These are phyloP conservation scores for Cenchrus fungigraminus DNA, from an alignment of 176 grass and related monocot species.

Conservation along the genomic window DNA sequence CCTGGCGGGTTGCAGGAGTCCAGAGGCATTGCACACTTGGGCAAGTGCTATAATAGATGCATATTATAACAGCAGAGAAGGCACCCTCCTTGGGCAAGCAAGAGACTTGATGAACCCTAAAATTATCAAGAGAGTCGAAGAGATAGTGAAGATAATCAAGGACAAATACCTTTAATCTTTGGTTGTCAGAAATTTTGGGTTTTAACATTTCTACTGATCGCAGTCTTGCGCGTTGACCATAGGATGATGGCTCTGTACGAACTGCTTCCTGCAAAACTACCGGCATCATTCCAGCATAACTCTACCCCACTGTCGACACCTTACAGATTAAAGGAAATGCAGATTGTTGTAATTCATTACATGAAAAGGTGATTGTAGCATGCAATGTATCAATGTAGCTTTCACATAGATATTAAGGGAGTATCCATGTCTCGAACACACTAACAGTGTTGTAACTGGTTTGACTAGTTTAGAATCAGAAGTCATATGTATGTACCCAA, in stretches of 20 bases:
- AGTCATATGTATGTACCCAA: neutral
- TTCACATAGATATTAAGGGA: constrained; percentile 22
- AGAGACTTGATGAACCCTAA: constrained; percentile 89
- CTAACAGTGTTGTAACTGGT: constrained; percentile 30
- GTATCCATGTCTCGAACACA: neutral
- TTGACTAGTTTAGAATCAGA: constrained; percentile 7
- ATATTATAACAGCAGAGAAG: constrained; percentile 68
- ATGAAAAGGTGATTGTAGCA: constrained; percentile 25
- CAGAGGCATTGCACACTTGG: constrained; percentile 71
- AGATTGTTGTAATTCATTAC: constrained; percentile 16
- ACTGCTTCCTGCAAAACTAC: neutral
- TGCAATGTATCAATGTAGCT: constrained; percentile 22
- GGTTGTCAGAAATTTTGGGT: neutral
- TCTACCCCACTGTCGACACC: neutral
- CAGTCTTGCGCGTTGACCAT: neutral
- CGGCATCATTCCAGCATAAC: neutral
- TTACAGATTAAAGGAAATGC: constrained; percentile 10
- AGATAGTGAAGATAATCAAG: constrained; percentile 69
- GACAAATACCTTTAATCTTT: constrained; percentile 59
- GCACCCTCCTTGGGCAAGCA: constrained; percentile 72
- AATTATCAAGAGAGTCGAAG: constrained; percentile 68
- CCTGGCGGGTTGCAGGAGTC: constrained; percentile 60
- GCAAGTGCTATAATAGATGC: constrained; percentile 74
- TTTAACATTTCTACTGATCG: neutral
- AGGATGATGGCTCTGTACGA: constrained; percentile 23